Percentiles rank a stretch among this genome's conserved stretches.
Evolutionary conservation across 2,329 filamentous ascomycete species (phyloP).

Genomic region (Orbilia brochopaga): DNA sequence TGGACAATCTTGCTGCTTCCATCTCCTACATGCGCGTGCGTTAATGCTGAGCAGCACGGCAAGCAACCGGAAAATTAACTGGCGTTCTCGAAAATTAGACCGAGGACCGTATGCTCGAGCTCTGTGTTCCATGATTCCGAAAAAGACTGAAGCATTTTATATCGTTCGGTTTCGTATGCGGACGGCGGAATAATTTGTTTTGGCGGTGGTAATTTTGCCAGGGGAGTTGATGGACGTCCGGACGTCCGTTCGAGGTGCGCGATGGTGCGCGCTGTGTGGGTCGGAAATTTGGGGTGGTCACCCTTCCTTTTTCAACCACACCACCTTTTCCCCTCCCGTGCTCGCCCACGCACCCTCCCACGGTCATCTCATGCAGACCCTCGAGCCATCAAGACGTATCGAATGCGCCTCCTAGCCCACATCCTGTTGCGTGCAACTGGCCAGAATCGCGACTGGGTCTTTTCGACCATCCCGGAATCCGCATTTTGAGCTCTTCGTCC

Average conservation of each 20-base stretch:
- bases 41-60: no score
- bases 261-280: conserved; percentile 4
- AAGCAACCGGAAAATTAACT: no score
- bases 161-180: background rate
- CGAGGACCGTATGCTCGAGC: no score
- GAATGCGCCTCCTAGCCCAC: conserved; percentile 27
- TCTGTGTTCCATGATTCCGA: no score
- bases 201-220: no score
- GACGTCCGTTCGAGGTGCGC: no score
- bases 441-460: conserved; percentile 35
- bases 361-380: conserved; percentile 4
- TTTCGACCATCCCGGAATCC: conserved; percentile 22
- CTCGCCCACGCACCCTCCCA: conserved; percentile 29
- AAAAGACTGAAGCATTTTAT: no score
- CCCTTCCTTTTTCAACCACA: conserved; percentile 25
- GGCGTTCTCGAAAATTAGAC: no score
- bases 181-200: background rate
- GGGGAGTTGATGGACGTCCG: no score
- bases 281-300: conserved; percentile 27
- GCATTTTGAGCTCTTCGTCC: background rate
- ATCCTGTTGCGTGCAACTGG: conserved; percentile 40
- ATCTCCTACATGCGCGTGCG: no score
- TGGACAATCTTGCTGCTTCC: no score
- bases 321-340: conserved; percentile 41
- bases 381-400: conserved; percentile 36